These are phyloP conservation scores for Durotheca rogersii DNA, from an alignment of 495 filamentous ascomycete genomes.

Conservation along the genomic window DNA sequence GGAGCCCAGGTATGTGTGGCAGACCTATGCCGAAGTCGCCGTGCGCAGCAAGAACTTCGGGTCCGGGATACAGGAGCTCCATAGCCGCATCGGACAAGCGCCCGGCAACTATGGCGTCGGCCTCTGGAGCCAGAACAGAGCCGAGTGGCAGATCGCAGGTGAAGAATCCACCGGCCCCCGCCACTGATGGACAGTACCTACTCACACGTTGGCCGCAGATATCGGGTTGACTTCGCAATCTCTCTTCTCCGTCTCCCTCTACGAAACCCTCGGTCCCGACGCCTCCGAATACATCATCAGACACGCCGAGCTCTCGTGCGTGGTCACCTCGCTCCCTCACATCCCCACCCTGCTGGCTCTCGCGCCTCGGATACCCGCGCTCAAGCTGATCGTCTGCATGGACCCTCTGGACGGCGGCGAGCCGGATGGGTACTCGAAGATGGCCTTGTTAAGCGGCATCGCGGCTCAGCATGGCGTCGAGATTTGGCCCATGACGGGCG, in stretches of 20 bases:
- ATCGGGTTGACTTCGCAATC: constrained; percentile 86
- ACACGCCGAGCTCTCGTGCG: constrained; percentile 72
- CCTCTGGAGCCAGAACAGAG: constrained; percentile 92
- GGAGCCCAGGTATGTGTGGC: constrained; percentile 75
- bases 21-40: constrained; percentile 78
- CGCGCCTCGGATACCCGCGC: constrained; percentile 69
- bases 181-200: not conserved
- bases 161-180: constrained; percentile 23
- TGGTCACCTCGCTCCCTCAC: constrained; percentile 80
- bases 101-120: constrained; percentile 79
- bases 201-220: constrained; percentile 54
- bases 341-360: constrained; percentile 84
- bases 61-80: constrained; percentile 80
- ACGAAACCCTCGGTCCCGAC: constrained; percentile 91
- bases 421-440: constrained; percentile 73
- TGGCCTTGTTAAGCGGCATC: constrained; percentile 68
- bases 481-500: constrained; percentile 73
- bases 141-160: constrained; percentile 97
- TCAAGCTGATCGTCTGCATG: constrained; percentile 88
- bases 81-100: constrained; percentile 65
- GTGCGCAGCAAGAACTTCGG: constrained; percentile 81
- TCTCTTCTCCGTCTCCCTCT: constrained; percentile 88
- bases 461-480: constrained; percentile 70
- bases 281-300: constrained; percentile 94
- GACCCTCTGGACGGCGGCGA: constrained; percentile 86